Conservation (phyloP, 331 rosid genomes). For the Erythrophleum ivorense region DNA sequence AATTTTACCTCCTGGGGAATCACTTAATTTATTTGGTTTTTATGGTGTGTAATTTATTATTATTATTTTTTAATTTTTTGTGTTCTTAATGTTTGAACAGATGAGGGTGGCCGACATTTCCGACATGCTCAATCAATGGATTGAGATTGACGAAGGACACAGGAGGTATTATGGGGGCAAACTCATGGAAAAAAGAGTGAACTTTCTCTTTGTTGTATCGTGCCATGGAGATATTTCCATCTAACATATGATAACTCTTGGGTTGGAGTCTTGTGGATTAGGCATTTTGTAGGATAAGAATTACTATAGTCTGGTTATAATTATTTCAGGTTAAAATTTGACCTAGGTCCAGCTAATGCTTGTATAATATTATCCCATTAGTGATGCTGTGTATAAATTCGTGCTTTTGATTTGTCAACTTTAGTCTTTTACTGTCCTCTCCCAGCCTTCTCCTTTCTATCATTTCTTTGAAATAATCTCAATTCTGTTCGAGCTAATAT, state of each 20-base stretch:
- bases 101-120: slow-evolving; percentile 68
- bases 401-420: slow-evolving; percentile 33
- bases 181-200: slow-evolving; percentile 42
- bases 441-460: background rate
- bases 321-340: slow-evolving; percentile 48
- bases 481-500: background rate
- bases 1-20: background rate
- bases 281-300: slow-evolving; percentile 46
- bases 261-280: slow-evolving; percentile 53
- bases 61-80: background rate
- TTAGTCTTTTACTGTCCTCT: background rate
- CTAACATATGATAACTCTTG: slow-evolving; percentile 43
- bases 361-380: slow-evolving; percentile 50
- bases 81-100: slow-evolving; percentile 51
- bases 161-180: slow-evolving; percentile 30
- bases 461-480: background rate
- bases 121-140: slow-evolving; percentile 69
- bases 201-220: slow-evolving; percentile 48
- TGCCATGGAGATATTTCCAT: slow-evolving; percentile 43
- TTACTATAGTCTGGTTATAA: slow-evolving; percentile 53
- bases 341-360: slow-evolving; percentile 59
- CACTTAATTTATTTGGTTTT: background rate
- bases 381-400: slow-evolving; percentile 52
- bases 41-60: background rate
- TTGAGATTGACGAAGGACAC: slow-evolving; percentile 48